Base-by-base conservation (phyloP, 2,329 filamentous ascomycete species). In the Botryotinia calthae region DNA sequence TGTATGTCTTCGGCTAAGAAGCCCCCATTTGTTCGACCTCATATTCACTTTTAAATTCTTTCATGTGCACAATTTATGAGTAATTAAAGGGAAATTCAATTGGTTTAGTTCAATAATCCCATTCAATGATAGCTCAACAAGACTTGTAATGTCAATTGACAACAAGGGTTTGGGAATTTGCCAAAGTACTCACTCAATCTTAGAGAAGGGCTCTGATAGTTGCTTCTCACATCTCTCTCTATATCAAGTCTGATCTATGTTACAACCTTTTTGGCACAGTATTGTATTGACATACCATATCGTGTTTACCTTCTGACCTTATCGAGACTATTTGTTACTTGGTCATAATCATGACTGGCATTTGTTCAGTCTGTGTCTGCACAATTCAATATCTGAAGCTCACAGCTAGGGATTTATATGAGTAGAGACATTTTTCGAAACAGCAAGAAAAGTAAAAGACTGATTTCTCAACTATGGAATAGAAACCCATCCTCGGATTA, bases 71-170 rank as follows among this genome's bases (percentile, higher is more conserved):
- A 28, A 28, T 28, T 6, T 28, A 18, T 6, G 8, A 54, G 7
- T 1, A 54, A 54, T 18, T 10, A 28, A 18, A 28, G 25, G 12
- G 14, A 8, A 1, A 28, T 28, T 18, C 5, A 18, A 54, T 16
- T 1, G 0, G 0, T 28, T 28, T 18, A 1, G 0, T 1, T 54
- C 6, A 54, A 28, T 8, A 54, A 28, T 28, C 25, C 6, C 1
- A 51, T 14, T 12, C 4, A 5, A 25, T 14, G n/a, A 51, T 51
- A 14, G 22, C 48, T 51, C 10, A 9, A 25, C 22, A 25, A 12
- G 9, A 51, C 10, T 25, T 14, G 12, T 4, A 22, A 14, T 25
- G 48, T 18, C n/a, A 14, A 28, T 28, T 18, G 6, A 18, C 8
- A 28, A 56, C 51, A 56, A 28, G 8, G n/a, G n/a, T 28, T 56